Base-by-base conservation (phyloP, 495 filamentous ascomycete genomes). In the Tuber borchii region DNA sequence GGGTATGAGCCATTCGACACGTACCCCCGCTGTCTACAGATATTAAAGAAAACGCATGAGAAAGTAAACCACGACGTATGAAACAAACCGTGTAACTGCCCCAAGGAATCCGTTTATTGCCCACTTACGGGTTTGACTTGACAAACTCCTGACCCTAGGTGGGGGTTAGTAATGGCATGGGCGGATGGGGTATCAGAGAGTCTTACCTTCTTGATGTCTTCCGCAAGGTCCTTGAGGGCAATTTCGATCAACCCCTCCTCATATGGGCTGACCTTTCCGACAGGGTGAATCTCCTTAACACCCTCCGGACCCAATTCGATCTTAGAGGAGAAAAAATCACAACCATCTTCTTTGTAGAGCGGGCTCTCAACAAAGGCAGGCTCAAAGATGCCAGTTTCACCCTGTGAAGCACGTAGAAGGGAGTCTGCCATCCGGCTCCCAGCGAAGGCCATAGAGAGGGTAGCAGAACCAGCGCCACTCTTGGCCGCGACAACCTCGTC, bases 401-500 rank as follows among this genome's bases (percentile, higher is more conserved):
- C 95, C 85, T 97, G 90, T 39, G 93, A 87, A 81, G 96, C 95
- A 85, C 93, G 93, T 84, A 99, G 91, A 77, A 99, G 87, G 82
- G 91, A 91, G 88, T 97, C 94, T 80, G 95, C 93, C 88, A 99
- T 97, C 84, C 95, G 93, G 79, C 94, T 94, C 88, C 95, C 95
- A 82, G 95, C 95, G 89, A 96, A 95, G 81, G 95, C 95, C 95
- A 99, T 99, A 85, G 93, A 97, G 77, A 99, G 91, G 76, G 95
- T 99, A 84, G 95, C 95, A 76, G 96, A 98, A 79, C 95, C 95
- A 83, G 95, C 94, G 86, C 95, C 95, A 85, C 93, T 94, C 90
- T 99, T 99, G 85, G 95, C 95, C 89, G 97, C 90, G 85, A 99
- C 95, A 78, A 99, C 95, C 90, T 99, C 95, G 85, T 99, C 95